These are phyloP conservation scores for Erodium moschatum DNA, from an alignment of 441 rosid species.

Conservation along the genomic window DNA sequence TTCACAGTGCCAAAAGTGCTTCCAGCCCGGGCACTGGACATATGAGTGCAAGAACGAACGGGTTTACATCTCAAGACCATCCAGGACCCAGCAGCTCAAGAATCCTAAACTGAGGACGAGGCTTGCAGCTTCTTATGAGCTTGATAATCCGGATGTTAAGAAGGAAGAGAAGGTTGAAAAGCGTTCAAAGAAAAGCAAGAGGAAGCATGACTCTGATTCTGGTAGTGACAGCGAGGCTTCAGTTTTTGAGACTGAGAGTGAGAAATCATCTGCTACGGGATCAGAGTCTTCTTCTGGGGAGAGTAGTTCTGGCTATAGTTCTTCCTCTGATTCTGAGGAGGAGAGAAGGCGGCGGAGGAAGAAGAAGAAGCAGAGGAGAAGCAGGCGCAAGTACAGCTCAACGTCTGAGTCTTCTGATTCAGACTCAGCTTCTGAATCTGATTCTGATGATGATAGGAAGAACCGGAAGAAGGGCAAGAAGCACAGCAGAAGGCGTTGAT, in stretches of 20 bases:
- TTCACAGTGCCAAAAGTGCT: conserved; percentile 83
- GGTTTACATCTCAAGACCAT: conserved; percentile 80
- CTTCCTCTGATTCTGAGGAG: conserved; percentile 69
- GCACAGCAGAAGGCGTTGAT: conserved; percentile 53
- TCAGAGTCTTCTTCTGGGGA: conserved; percentile 53
- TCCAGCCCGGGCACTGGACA: conserved; percentile 86
- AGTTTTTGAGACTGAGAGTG: conserved; percentile 73
- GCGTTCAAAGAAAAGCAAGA: conserved; percentile 60
- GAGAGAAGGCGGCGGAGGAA: conserved; percentile 50
- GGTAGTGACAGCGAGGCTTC: conserved; percentile 81
- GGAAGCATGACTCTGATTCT: conserved; percentile 64
- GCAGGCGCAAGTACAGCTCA: conserved; percentile 52
- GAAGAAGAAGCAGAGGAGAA: conserved; percentile 53
- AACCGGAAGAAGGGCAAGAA: conserved; percentile 57
- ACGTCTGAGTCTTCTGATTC: conserved; percentile 78
- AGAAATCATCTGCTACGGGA: conserved; percentile 45
- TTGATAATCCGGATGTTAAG: conserved; percentile 40
- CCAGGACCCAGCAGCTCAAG: conserved; percentile 86
- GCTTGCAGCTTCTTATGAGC: conserved; percentile 43
- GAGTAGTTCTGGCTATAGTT: conserved; percentile 52
- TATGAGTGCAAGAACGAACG: conserved; percentile 87
- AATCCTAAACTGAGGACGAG: conserved; percentile 68
- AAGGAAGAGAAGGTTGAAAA: conserved; percentile 38
- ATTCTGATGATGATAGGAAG: conserved; percentile 51
- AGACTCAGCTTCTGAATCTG: conserved; percentile 55